Evolutionary conservation across 805 yeast genomes (phyloP), one percentile per base, ranked within the genome.

Genomic region (Sugiyamaella chiloensis): DNA sequence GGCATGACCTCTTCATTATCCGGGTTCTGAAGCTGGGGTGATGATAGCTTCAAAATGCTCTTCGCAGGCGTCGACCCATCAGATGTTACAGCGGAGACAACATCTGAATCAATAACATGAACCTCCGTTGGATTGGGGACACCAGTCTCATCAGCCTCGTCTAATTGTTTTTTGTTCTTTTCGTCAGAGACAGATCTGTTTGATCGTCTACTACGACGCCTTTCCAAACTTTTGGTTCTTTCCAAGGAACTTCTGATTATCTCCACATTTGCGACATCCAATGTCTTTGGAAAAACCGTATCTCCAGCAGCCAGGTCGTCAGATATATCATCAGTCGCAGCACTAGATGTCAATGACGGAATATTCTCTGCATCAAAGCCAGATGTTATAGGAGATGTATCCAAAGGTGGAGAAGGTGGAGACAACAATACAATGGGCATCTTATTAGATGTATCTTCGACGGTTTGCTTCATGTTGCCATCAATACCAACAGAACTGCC

Each of bases 201-300:
- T 3, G 56, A 52, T 36, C 58, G 50, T 24, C 55, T 45, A 46
- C 66, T 59, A n/a, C 61, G 58, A 44, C 65, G 55, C 16, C 70
- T 50, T 46, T 64, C 68, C 30, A 66, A 52, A 29, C 64, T 57
- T 30, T 61, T 64, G 7, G 66, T 56, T 24, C 70, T 60, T 46
- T 65, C 66, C 5, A 67, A 52, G 4, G 68, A 59, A 27, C 60
- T 55, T 31, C 67, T 60, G 23, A 67, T 63, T 8, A 56, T 52
- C 40, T 61, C 68, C 5, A 65, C 63, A n/a, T 60, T 57, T 12
- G 53, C 44, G 4, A 55, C 52, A 36, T 63, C 68, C 24, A 64
- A 56, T n/a, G 53, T 56, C 50, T 60, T 60, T 8, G 67, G 67
- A 51, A 63, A 63, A n/a, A 63, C 60, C 4, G 66, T 63, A 30